Percentiles rank a stretch among this genome's conserved stretches.
phyloP scores from a whole-genome alignment of 441 rosid species.

The Gossypium lobatum region DNA sequence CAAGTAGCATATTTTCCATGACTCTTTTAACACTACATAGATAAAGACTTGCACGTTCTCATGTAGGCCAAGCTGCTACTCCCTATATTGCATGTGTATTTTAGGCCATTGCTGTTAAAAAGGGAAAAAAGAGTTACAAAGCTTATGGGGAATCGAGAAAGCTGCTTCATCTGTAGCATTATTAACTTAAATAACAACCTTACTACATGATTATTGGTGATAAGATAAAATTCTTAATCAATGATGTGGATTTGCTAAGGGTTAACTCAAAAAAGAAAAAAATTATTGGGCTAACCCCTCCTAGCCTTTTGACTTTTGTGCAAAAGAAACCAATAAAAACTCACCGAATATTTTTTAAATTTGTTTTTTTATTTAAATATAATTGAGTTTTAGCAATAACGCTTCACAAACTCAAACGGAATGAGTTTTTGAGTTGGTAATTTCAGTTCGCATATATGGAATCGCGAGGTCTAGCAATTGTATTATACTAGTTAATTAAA shows the following conservation, averaged over 20 bases:
- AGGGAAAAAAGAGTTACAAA: not conserved
- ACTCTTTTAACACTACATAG: not conserved
- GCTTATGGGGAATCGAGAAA: not conserved
- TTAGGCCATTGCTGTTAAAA: not conserved
- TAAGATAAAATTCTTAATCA: conserved; percentile 2
- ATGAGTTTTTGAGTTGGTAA: no score
- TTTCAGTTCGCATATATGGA: no score
- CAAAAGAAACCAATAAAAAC: not conserved
- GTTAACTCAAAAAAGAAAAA: not conserved
- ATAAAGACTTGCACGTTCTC: not conserved
- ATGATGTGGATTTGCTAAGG: not conserved
- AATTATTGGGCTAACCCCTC: not conserved
- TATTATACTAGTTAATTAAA: no score
- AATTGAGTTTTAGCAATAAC: no score
- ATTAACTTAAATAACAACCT: not conserved
- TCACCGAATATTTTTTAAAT: no score
- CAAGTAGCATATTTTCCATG: not conserved
- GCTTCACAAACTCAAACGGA: no score
- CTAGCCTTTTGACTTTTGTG: not conserved
- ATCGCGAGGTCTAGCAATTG: no score
- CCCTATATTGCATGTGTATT: not conserved
- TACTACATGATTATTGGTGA: not conserved
- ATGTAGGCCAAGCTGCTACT: not conserved
- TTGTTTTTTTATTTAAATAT: no score
- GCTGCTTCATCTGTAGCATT: not conserved